Conservation (phyloP, 2,329 filamentous ascomycete species). For the Cordyceps militaris region DNA sequence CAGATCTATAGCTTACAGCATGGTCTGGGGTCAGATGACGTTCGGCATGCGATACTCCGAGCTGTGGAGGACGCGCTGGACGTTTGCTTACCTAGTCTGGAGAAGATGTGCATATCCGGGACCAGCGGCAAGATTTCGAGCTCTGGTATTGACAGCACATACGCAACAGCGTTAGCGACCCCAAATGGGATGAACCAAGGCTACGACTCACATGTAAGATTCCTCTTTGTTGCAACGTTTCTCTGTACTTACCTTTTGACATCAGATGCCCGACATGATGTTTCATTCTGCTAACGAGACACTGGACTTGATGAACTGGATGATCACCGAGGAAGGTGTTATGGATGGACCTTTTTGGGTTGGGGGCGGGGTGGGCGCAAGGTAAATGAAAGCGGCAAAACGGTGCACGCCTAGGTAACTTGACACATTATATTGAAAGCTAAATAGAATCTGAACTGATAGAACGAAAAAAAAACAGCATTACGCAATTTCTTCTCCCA, state of each 20-base stretch:
- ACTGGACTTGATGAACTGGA: not conserved
- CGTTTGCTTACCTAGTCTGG: not conserved
- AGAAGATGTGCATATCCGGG: not conserved
- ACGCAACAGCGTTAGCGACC: not conserved
- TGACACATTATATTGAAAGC: not conserved
- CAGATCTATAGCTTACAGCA: not conserved
- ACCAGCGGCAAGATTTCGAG: not conserved
- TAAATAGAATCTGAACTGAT: not conserved
- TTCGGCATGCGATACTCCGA: not conserved
- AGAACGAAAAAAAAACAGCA: not conserved
- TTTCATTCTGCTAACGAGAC: not conserved
- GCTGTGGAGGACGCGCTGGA: not conserved
- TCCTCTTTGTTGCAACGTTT: not conserved
- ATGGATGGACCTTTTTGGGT: not conserved
- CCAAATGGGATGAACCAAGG: not conserved
- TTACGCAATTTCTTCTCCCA: conserved; percentile 4
- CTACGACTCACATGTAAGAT: not conserved
- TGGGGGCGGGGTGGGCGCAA: not conserved
- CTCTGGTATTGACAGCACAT: not conserved
- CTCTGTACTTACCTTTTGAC: not conserved
- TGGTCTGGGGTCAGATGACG: not conserved
- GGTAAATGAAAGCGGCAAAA: not conserved
- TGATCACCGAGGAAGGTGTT: not conserved
- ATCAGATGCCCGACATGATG: not conserved
- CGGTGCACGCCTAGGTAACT: no score